Evolutionary conservation across 2,329 filamentous ascomycete species (phyloP).

Genomic region (Aureobasidium musti): DNA sequence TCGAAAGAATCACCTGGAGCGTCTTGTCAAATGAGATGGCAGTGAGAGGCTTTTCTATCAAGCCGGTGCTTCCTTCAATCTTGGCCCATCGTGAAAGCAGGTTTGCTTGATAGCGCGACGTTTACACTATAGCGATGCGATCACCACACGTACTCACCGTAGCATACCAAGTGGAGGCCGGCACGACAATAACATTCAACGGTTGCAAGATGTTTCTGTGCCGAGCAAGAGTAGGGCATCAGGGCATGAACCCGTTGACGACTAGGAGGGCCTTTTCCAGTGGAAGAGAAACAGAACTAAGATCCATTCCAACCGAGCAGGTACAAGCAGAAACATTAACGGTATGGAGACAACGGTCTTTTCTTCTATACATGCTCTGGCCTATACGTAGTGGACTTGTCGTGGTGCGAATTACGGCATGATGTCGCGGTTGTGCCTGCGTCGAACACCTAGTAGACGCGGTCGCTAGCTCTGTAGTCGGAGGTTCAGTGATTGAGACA

Average conservation of each 20-base stretch:
- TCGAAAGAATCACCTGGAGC: background rate
- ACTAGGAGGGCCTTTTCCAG: slow-evolving; percentile 8
- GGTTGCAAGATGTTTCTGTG: background rate
- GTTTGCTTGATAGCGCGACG: slow-evolving; percentile 23
- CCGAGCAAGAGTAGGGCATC: background rate
- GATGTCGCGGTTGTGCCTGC: background rate
- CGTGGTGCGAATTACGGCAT: background rate
- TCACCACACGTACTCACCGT: background rate
- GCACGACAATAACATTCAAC: slow-evolving; percentile 1
- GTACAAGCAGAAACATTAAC: background rate
- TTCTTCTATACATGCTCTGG: background rate
- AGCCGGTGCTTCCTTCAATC: background rate
- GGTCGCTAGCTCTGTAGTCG: background rate
- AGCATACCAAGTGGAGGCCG: slow-evolving; percentile 3
- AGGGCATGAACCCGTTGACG: background rate
- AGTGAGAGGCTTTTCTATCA: slow-evolving; percentile 12
- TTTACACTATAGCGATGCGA: background rate
- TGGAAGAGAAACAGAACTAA: background rate
- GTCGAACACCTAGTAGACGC: background rate
- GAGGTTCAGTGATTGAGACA: background rate
- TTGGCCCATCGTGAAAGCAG: background rate
- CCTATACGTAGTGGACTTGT: background rate
- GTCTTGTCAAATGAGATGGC: background rate
- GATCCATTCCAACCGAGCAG: background rate
- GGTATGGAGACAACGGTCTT: background rate